Evolutionary conservation across 176 grass and related monocot species (phyloP).

Genomic region (Ensete ventricosum): DNA sequence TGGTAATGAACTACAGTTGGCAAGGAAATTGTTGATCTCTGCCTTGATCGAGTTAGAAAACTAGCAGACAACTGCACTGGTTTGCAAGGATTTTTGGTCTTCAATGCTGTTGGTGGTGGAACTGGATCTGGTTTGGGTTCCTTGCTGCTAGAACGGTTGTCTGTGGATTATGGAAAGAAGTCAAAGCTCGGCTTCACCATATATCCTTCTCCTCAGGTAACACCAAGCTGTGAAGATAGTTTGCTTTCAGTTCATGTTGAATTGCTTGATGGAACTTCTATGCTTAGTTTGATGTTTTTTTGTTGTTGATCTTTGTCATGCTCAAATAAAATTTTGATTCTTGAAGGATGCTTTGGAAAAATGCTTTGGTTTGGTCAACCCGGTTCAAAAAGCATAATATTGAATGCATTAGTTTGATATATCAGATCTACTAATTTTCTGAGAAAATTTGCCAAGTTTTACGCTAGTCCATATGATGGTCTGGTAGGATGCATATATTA

Average conservation of each 20-base stretch:
- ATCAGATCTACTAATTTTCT: no score
- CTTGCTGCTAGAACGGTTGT: slow-evolving; percentile 79
- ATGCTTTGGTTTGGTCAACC: no score
- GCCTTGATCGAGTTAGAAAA: slow-evolving; percentile 86
- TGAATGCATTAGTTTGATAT: no score
- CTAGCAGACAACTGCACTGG: slow-evolving; percentile 95
- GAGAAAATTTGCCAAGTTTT: no score
- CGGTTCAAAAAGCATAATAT: no score
- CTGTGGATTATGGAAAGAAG: slow-evolving; percentile 96
- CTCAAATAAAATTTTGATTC: no score
- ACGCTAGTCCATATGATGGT: no score
- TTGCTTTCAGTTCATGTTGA: neutral
- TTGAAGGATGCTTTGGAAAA: no score
- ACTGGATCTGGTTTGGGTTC: slow-evolving; percentile 94
- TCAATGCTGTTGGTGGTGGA: slow-evolving; percentile 89
- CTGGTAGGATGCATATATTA: no score
- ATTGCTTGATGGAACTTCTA: neutral
- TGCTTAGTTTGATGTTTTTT: neutral
- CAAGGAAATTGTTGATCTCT: slow-evolving; percentile 89
- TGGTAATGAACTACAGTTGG: slow-evolving; percentile 49
- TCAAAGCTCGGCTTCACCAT: slow-evolving; percentile 98
- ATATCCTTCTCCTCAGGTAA: slow-evolving; percentile 90
- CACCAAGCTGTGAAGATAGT: neutral
- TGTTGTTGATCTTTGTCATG: neutral
- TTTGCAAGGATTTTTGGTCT: slow-evolving; percentile 91